These are phyloP conservation scores for Alternaria novae-zelandiae DNA, from an alignment of 2,329 filamentous ascomycete species.

Conservation along the genomic window DNA sequence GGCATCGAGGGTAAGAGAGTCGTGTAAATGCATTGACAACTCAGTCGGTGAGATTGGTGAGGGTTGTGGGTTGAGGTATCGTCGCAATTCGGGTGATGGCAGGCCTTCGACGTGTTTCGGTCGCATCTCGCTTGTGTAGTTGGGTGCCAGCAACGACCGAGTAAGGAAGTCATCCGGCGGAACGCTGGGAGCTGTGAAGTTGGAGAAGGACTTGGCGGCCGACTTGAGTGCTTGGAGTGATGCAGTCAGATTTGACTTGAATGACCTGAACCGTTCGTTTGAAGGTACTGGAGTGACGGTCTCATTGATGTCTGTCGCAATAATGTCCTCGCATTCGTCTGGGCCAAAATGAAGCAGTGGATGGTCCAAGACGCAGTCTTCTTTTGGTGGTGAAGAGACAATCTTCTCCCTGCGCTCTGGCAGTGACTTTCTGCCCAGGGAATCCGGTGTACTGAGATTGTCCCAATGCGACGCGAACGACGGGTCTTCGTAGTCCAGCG, in stretches of 20 bases:
- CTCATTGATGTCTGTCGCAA: constrained; percentile 38
- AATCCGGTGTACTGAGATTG: constrained; percentile 44
- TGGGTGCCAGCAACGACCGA: constrained; percentile 64
- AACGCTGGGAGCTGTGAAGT: constrained; percentile 59
- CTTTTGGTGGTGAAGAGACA: constrained; percentile 56
- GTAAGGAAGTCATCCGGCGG: constrained; percentile 67
- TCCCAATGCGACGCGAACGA: constrained; percentile 54
- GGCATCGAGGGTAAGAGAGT: constrained; percentile 43
- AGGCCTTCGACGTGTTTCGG: constrained; percentile 61
- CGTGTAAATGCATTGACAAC: constrained; percentile 49
- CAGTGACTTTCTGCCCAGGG: constrained; percentile 33
- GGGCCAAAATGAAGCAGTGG: constrained; percentile 57
- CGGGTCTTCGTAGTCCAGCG: constrained; percentile 54
- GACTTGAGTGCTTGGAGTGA: constrained; percentile 67
- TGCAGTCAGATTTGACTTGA: constrained; percentile 69
- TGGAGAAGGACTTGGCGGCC: constrained; percentile 66
- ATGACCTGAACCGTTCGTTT: constrained; percentile 53
- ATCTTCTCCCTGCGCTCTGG: constrained; percentile 53
- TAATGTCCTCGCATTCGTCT: constrained; percentile 43
- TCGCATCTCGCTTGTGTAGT: constrained; percentile 66
- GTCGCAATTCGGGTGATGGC: constrained; percentile 63
- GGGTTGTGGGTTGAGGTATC: constrained; percentile 66
- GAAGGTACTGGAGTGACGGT: constrained; percentile 30
- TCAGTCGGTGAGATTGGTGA: constrained; percentile 46
- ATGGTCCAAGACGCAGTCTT: constrained; percentile 64